Base-by-base conservation (phyloP, 2,329 filamentous ascomycete genomes). In the Cladorrhinum sp. region DNA sequence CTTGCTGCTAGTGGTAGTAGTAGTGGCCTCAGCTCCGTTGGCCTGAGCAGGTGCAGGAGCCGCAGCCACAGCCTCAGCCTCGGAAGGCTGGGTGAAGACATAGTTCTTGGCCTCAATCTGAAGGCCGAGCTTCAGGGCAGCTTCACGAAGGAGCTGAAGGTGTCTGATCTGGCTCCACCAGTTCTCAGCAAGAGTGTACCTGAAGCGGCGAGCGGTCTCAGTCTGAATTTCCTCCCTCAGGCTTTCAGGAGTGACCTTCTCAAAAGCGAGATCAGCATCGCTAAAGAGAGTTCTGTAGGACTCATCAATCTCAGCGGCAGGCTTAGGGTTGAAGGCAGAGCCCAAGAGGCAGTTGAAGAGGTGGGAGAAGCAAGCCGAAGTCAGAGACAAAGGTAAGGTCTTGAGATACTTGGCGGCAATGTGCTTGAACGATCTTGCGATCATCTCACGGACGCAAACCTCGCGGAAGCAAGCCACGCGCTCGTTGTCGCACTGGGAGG, bases 371-470 rank as follows among this genome's bases (percentile, higher is more conserved):
- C 90, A 94, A 62, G 90, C 81, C 54, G 91, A 83, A n/a, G 89
- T 87, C 64, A 98, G 88, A 14, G 91, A 86, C 65, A 89, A 82
- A 21, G 95, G 91, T 20, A 97, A 77, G 64, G 90, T 86, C 65
- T 89, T 88, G 64, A 99, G 81, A 73, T 96, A 90, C 68, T 84
- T 84, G 73, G 91, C 88, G 60, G 89, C 84, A 65, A 95, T 81
- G 76, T 99, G 94, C 84, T 99, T 99, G 83, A 98, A 97, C 4
- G 90, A 87, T 79, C 95, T 87, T n/a, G 91, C 84, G 66, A 98
- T 84, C 89, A 98, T 98, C 75, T 99, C 95, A 73, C 96, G 94
- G 48, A 91, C 76, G 63, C 89, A 85, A 39, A 99, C 84, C 60
- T 87, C 85, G 65, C 85, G 87, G 68, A 99, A 81, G 64, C 92